Conservation (phyloP, 2,329 filamentous ascomycete species). For the Pseudogymnoascus sp. region DNA sequence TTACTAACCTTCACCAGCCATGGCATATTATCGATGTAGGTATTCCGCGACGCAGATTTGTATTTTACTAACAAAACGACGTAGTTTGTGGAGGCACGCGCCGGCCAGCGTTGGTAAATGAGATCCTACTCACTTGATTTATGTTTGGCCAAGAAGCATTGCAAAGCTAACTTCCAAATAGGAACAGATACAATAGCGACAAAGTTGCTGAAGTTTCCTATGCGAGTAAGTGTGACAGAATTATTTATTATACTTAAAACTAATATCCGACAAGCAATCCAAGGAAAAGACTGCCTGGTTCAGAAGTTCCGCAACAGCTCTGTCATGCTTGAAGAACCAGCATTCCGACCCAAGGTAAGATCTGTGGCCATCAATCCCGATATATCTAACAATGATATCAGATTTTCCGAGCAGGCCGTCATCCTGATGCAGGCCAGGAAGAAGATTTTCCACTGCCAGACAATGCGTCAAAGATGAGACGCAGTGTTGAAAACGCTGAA, state of each 20-base stretch:
- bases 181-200: slow-evolving; percentile 75
- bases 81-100: slow-evolving; percentile 64
- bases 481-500: slow-evolving; percentile 80
- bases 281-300: slow-evolving; percentile 83
- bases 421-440: slow-evolving; percentile 56
- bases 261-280: slow-evolving; percentile 57
- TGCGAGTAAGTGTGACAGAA: slow-evolving; percentile 58
- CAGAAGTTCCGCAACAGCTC: slow-evolving; percentile 96
- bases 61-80: slow-evolving; percentile 23
- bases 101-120: slow-evolving; percentile 61
- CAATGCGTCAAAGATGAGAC: slow-evolving; percentile 80
- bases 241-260: slow-evolving; percentile 10
- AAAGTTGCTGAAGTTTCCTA: slow-evolving; percentile 90
- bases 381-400: slow-evolving; percentile 39
- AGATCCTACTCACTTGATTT: neutral
- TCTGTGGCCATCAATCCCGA: slow-evolving; percentile 28
- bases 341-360: slow-evolving; percentile 74
- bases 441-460: slow-evolving; percentile 71
- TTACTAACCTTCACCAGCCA: slow-evolving; percentile 46
- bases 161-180: slow-evolving; percentile 27
- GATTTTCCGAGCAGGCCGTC: slow-evolving; percentile 48
- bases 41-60: slow-evolving; percentile 22
- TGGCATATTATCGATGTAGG: slow-evolving; percentile 65
- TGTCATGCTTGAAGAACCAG: slow-evolving; percentile 79
- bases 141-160: neutral